Conservation (phyloP, 129 eudicot species). For the Cynara cardunculus region DNA sequence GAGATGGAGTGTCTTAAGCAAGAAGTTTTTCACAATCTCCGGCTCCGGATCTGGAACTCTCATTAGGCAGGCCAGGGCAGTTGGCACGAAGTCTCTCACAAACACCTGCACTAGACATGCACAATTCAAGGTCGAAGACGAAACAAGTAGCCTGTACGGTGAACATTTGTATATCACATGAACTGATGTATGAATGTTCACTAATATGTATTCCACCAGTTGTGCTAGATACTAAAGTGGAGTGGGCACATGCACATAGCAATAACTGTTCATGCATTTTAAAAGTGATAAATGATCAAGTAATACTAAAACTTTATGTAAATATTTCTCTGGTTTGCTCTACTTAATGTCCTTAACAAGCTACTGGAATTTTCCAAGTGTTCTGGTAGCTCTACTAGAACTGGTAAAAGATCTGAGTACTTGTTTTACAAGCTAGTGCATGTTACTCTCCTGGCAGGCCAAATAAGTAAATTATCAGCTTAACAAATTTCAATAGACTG, state of each 20-base stretch:
- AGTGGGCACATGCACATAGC: neutral
- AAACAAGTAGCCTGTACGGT: constrained; percentile 3
- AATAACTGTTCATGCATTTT: constrained; percentile 1
- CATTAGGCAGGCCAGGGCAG: constrained; percentile 57
- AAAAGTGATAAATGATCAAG: neutral
- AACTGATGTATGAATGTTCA: neutral
- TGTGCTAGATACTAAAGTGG: constrained; percentile 11
- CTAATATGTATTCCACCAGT: neutral
- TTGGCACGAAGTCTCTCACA: constrained; percentile 62
- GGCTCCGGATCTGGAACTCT: constrained; percentile 32
- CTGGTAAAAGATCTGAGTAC: neutral
- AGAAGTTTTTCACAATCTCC: constrained; percentile 52
- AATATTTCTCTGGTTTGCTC: neutral
- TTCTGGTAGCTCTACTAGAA: neutral
- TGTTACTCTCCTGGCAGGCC: neutral
- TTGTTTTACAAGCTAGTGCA: neutral
- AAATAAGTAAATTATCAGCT: constrained; percentile 10
- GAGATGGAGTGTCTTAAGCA: constrained; percentile 49
- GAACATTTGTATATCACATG: constrained; percentile 6
- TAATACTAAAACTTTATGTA: neutral
- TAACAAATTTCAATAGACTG: neutral
- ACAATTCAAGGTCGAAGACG: constrained; percentile 5
- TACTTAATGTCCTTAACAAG: constrained; percentile 3
- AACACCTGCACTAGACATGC: constrained; percentile 43
- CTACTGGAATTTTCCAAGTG: constrained; percentile 5